Base-by-base conservation (phyloP, 75 land plant genomes). In the Adiantum capillusveneris region DNA sequence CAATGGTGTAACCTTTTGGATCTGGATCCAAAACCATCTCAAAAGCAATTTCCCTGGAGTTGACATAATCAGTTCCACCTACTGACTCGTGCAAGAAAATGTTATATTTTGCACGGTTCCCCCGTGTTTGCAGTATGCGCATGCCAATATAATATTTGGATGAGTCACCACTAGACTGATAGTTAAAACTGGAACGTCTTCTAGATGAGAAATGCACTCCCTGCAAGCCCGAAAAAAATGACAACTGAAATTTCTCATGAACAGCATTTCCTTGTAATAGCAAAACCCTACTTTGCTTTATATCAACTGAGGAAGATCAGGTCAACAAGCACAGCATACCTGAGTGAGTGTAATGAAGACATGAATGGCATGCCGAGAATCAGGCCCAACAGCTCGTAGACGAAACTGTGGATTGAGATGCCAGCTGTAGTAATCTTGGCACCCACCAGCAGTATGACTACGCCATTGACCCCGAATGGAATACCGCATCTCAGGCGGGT, bases 11-110 rank as follows among this genome's bases (percentile, higher is more conserved):
- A 14, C 99, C 99, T 60, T 90, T 84, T 30, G 99, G 93, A 77
- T 95, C 87, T 64, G 99, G 99, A 0, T 95, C 99, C 54, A 95
- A 66, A 45, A 90, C 99, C 86, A 87, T 84, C 58, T 95, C 99
- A 65, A 93, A 90, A n/a, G 99, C 84, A 65, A 95, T 84, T 72
- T 95, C 99, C 54, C 99, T 71, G 37, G 99, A 87, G 60, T 95
- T 91, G 24, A 95, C 99, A 68, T 95, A 95, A 65, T 95, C 99
- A 31, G 99, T 95, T 13, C 86, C 88, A n/a, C 86, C 92, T 46
- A 95, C 93, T 45, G 97, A 85, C 55, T 95, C 99, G 51, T 95
- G 92, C 62, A 90, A 71, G 64, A 79, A 95, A 6, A 95, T 95
- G 61, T 95, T 86, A 54, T 77, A 80, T 22, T 76, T 83, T 48